A percentile compares a stretch with the other conserved stretches of the same genome.
phyloP scores from a whole-genome alignment of 495 filamentous ascomycete species.

The Podospora pseudoanserina region DNA sequence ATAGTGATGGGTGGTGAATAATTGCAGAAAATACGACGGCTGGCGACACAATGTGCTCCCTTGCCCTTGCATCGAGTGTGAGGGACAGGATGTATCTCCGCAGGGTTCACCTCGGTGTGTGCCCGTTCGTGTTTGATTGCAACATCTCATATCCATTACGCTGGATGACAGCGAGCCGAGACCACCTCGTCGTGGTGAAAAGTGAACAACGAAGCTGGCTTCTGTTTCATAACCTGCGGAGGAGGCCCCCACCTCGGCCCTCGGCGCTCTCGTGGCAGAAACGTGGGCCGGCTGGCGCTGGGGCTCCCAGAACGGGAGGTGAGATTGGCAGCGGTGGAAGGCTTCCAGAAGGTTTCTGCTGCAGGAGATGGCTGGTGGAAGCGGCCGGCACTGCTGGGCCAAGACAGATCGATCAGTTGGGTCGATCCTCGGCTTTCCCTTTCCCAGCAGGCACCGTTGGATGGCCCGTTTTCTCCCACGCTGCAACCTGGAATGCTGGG shows the following conservation, averaged over 20 bases:
- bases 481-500: neutral
- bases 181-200: neutral
- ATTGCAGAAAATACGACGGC: constrained; percentile 26
- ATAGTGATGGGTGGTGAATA: constrained; percentile 5
- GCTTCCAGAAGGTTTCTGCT: constrained; percentile 25
- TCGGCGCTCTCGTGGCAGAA: constrained; percentile 8
- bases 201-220: neutral
- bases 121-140: constrained; percentile 1
- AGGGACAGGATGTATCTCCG: constrained; percentile 4
- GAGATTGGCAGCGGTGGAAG: constrained; percentile 11
- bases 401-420: constrained; percentile 4
- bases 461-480: neutral
- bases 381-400: constrained; percentile 2
- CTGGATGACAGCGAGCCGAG: constrained; percentile 8
- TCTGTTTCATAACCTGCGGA: constrained; percentile 10
- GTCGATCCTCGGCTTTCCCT: constrained; percentile 1
- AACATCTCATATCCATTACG: constrained; percentile 6
- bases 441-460: neutral
- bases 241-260: constrained; percentile 10
- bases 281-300: constrained; percentile 2
- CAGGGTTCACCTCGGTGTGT: constrained; percentile 10
- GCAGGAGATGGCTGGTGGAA: constrained; percentile 10
- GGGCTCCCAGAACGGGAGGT: neutral
- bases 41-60: constrained; percentile 14
- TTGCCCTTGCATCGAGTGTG: constrained; percentile 1